Evolutionary conservation across 75 land plant genomes (phyloP), one percentile per base, ranked within the genome.

Genomic region (Selaginella moellendorffii): DNA sequence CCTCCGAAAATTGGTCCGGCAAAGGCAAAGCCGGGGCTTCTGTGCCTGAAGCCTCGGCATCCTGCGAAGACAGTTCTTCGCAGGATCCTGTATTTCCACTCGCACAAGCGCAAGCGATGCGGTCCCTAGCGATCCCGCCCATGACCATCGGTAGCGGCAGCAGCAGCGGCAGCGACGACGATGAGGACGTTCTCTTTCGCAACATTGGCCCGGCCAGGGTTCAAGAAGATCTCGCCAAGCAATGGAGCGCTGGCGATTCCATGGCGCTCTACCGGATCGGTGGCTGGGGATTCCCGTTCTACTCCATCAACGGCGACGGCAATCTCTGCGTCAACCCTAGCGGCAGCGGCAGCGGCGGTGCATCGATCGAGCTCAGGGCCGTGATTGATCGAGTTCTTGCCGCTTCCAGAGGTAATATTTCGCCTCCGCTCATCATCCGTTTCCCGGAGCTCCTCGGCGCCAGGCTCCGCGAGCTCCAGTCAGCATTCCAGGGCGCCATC

Each of bases 21-120:
- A 52, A 69, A 81, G 87, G 82, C 81, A 82, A 78, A 81, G 96
- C 96, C 91, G 95, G 82, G 95, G 95, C 95, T 75, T 68, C 82
- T 36, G 14, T 36, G 46, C 46, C n/a, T n/a, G n/a, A 36, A 83
- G 91, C 91, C 96, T 86, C 91, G 91, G 96, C 87, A 81, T 73
- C 66, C 61, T 1, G 52, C 31, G 28, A 73, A 69, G 56, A 30
- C 20, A 59, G 25, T 46, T 20, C 64, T 64, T 25, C 36, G 63
- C 24, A 29, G 62, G 2, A 21, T 53, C 19, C 42, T 63, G 27
- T 68, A 46, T 28, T 31, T 53, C 1, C 54, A 53, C 1, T 12
- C 64, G 9, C 5, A 36, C 14, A 64, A 69, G 65, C 68, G 78
- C 69, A 72, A 77, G 73, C 74, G 70, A 88, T 88, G 93, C 86